Conservation (phyloP, 1,284 basidiomycete genomes). For the Marasmius fiardii region DNA sequence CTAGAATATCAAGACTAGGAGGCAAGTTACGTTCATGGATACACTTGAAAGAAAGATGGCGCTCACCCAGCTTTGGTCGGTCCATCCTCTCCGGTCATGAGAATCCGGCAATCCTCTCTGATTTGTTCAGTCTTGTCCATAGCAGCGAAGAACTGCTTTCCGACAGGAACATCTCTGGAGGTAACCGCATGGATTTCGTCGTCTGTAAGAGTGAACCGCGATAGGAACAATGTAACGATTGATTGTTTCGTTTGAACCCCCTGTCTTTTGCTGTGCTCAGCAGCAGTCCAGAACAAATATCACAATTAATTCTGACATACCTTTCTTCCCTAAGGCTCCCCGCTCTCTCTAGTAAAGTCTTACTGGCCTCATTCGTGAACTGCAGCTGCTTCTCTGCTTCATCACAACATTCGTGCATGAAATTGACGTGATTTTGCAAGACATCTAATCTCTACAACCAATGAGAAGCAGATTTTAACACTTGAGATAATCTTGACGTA, state of each 20-base stretch:
- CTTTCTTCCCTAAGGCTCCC: constrained; percentile 79
- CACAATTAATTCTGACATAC: constrained; percentile 36
- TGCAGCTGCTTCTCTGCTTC: constrained; percentile 78
- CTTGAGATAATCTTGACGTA: constrained; percentile 36
- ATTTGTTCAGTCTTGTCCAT: constrained; percentile 88
- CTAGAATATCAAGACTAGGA: constrained; percentile 83
- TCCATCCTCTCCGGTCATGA: constrained; percentile 86
- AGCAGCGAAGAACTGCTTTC: constrained; percentile 72
- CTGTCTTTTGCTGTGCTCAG: constrained; percentile 44
- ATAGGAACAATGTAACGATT: constrained; percentile 78
- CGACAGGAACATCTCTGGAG: constrained; percentile 76
- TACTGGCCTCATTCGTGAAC: constrained; percentile 77
- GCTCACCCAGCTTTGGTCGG: constrained; percentile 79
- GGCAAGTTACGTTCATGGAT: neutral
- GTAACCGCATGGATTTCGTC: constrained; percentile 73
- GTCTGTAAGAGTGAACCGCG: constrained; percentile 80
- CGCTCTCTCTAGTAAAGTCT: constrained; percentile 82
- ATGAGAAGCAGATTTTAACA: constrained; percentile 1
- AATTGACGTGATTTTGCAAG: constrained; percentile 69
- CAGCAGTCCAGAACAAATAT: neutral
- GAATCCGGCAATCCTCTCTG: constrained; percentile 78
- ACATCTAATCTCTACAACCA: constrained; percentile 69
- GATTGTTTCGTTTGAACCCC: constrained; percentile 66
- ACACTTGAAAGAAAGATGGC: neutral
- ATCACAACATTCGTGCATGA: constrained; percentile 81